phyloP scores from a whole-genome alignment of 2,329 filamentous ascomycete species.

The Plectosphaerella plurivora region DNA sequence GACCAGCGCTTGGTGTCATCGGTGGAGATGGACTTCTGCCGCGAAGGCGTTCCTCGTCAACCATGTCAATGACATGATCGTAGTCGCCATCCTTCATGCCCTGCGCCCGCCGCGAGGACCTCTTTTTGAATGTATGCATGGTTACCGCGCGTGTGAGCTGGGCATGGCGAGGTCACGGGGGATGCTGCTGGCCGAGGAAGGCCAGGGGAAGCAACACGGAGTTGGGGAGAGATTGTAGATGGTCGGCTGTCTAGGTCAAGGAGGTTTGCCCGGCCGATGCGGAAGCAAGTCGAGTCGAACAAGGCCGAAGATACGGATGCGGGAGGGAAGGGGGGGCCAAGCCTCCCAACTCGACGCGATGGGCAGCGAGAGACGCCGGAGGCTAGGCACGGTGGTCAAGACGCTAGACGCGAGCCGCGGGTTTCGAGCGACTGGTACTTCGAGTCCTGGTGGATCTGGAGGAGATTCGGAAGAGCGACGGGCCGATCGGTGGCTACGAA shows the following conservation, averaged over 20 bases:
- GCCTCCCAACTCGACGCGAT: background rate
- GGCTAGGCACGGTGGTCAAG: conserved; percentile 1
- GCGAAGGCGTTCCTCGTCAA: conserved; percentile 50
- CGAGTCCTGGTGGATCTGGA: background rate
- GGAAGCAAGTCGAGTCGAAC: too few species aligned
- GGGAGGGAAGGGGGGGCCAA: too few species aligned
- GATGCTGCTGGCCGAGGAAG: too few species aligned
- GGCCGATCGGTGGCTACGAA: too few species aligned
- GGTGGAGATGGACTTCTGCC: background rate
- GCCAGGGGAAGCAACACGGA: background rate
- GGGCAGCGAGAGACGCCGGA: background rate
- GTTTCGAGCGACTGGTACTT: background rate
- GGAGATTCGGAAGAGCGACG: too few species aligned
- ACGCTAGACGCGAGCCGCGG: background rate
- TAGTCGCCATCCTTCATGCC: conserved; percentile 57
- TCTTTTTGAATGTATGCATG: conserved; percentile 26
- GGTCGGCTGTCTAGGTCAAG: too few species aligned
- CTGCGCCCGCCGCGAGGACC: conserved; percentile 50
- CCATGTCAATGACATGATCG: conserved; percentile 66
- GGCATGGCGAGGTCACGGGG: background rate
- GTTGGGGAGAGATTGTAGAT: too few species aligned
- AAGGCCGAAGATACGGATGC: too few species aligned
- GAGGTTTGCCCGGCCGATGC: too few species aligned
- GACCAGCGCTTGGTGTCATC: too few species aligned
- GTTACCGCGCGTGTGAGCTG: conserved; percentile 9